These are phyloP conservation scores for Rhazya stricta DNA, from an alignment of 257 asterid genomes.

Conservation along the genomic window DNA sequence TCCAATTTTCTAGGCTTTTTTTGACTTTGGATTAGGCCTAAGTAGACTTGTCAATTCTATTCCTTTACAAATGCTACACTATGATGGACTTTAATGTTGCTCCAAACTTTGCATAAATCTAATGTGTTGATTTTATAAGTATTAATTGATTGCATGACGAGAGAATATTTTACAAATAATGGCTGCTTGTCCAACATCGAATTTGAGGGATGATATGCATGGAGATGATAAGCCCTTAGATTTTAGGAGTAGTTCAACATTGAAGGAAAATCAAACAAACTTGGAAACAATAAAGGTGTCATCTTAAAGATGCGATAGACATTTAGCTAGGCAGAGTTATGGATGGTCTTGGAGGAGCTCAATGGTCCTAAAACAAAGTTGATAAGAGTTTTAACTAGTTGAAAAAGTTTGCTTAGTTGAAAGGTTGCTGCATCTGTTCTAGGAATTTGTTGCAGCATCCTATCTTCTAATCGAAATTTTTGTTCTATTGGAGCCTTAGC, in stretches of 20 bases:
- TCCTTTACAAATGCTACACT: not conserved
- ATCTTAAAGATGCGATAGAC: conserved; percentile 58
- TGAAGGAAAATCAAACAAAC: conserved; percentile 51
- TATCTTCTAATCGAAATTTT: too few species aligned
- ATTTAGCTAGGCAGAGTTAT: conserved; percentile 34
- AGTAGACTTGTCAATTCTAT: not conserved
- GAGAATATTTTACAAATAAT: conserved; percentile 36
- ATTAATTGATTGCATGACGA: conserved; percentile 20
- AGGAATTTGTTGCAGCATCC: too few species aligned
- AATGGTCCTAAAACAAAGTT: too few species aligned
- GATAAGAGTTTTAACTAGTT: too few species aligned
- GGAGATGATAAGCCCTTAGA: conserved; percentile 77
- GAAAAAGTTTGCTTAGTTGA: too few species aligned
- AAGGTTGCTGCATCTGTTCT: too few species aligned
- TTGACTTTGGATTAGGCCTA: not conserved
- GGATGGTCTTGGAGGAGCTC: too few species aligned
- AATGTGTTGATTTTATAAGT: not conserved
- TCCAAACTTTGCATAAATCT: not conserved
- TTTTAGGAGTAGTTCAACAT: conserved; percentile 58
- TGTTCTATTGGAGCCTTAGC: too few species aligned
- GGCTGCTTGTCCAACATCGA: conserved; percentile 53
- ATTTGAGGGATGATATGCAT: conserved; percentile 51
- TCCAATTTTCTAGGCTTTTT: not conserved
- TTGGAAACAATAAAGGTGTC: conserved; percentile 39
- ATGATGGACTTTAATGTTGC: not conserved